Conservation (phyloP, 352 stramenopile species). For the Phytophthora agathidicida region DNA sequence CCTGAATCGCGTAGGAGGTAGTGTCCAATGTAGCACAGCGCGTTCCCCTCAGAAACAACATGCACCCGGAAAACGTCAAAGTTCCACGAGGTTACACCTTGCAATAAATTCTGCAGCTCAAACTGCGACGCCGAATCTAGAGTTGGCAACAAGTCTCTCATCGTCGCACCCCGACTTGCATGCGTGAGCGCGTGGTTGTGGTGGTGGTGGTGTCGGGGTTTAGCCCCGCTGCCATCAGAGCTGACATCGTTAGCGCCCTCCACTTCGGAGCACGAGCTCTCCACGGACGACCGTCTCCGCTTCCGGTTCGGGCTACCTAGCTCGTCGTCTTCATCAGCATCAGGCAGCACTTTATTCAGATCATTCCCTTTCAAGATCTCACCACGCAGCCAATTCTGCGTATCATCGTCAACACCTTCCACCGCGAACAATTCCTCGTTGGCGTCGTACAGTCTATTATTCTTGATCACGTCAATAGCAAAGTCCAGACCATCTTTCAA, state of each 20-base stretch:
- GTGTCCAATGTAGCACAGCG: conserved; percentile 78
- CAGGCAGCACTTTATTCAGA: conserved; percentile 64
- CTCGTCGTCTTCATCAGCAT: conserved; percentile 42
- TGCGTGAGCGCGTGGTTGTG: conserved; percentile 24
- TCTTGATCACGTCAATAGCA: conserved; percentile 87
- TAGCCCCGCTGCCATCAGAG: conserved; percentile 18
- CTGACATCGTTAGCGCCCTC: conserved; percentile 11
- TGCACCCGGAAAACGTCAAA: conserved; percentile 86
- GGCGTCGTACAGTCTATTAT: conserved; percentile 84
- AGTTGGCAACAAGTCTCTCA: conserved; percentile 66
- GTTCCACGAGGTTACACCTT: conserved; percentile 56
- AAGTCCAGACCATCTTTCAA: conserved; percentile 76
- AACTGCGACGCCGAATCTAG: conserved; percentile 69
- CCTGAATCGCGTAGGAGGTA: conserved; percentile 73
- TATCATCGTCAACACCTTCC: conserved; percentile 80
- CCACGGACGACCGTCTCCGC: conserved; percentile 24
- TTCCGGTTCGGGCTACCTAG: conserved; percentile 10
- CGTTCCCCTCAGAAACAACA: conserved; percentile 69
- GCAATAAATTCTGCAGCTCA: conserved; percentile 74
- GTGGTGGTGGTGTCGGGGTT: conserved; percentile 17
- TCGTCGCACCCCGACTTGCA: conserved; percentile 48
- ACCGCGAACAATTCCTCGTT: conserved; percentile 72
- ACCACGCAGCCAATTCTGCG: conserved; percentile 83
- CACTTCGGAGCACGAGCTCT: conserved; percentile 27
- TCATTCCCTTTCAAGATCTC: conserved; percentile 79